Conservation (phyloP, 345 rosid genomes). For the Toxicodendron radicans region DNA sequence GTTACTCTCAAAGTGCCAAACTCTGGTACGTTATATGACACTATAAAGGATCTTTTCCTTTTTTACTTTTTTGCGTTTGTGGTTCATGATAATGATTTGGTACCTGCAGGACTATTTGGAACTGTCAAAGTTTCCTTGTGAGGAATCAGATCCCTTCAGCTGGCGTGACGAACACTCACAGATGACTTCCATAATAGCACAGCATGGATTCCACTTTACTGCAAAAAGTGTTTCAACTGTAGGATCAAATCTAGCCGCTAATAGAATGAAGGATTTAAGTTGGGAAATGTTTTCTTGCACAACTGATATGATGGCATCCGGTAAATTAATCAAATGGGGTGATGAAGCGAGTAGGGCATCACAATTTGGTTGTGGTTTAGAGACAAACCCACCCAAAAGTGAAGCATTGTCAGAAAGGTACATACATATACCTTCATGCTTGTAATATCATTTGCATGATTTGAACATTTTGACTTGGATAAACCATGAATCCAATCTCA, state of each 20-base stretch:
- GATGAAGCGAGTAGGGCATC: slow-evolving; percentile 23
- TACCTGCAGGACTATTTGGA: slow-evolving; percentile 54
- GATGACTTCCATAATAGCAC: slow-evolving; percentile 54
- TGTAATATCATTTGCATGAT: background rate
- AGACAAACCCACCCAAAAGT: slow-evolving; percentile 28
- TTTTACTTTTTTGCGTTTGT: slow-evolving; percentile 5
- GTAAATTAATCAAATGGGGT: slow-evolving; percentile 31
- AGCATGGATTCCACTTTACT: slow-evolving; percentile 58
- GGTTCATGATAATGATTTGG: slow-evolving; percentile 16
- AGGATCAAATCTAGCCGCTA: slow-evolving; percentile 30
- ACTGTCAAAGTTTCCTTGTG: slow-evolving; percentile 34
- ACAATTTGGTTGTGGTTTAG: slow-evolving; percentile 31
- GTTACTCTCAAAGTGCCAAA: slow-evolving; percentile 47
- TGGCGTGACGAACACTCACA: slow-evolving; percentile 51
- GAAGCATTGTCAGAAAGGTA: slow-evolving; percentile 39
- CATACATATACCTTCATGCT: background rate
- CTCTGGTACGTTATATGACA: slow-evolving; percentile 34
- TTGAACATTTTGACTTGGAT: slow-evolving; percentile 9
- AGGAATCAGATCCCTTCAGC: slow-evolving; percentile 41
- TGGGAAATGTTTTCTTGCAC: slow-evolving; percentile 37
- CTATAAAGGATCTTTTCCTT: background rate
- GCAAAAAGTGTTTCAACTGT: slow-evolving; percentile 48
- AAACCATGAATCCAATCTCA: background rate
- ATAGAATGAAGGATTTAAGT: slow-evolving; percentile 31
- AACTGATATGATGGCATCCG: slow-evolving; percentile 28